Evolutionary conservation across 257 asterid species (phyloP).

Genomic region (Solanum okadae): DNA sequence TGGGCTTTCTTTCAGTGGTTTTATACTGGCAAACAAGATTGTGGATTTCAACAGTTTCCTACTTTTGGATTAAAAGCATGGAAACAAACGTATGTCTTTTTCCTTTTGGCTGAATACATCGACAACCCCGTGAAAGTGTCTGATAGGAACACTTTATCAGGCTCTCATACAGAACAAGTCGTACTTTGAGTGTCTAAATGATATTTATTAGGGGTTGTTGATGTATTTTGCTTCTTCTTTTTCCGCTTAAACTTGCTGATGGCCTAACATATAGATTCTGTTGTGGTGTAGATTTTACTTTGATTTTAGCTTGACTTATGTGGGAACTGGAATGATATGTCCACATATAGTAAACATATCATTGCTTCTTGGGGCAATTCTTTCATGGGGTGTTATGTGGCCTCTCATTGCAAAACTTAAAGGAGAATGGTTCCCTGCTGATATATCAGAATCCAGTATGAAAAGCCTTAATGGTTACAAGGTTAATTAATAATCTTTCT

Average conservation of each 20-base stretch:
- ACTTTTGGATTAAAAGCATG: conserved; percentile 77
- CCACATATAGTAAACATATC: conserved; percentile 81
- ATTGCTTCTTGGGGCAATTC: conserved; percentile 71
- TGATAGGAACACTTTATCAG: neutral
- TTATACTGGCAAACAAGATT: conserved; percentile 50
- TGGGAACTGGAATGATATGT: conserved; percentile 95
- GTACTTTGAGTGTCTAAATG: neutral
- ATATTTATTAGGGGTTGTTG: neutral
- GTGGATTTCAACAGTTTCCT: conserved; percentile 79
- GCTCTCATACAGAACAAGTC: neutral
- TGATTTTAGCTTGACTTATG: conserved; percentile 81
- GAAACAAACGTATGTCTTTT: conserved; percentile 53
- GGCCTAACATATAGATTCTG: neutral
- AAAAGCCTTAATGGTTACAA: conserved; percentile 76
- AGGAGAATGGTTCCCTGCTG: conserved; percentile 76
- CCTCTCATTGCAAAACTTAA: conserved; percentile 50
- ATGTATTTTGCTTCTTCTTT: neutral
- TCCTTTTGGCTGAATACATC: neutral
- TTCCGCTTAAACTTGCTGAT: neutral
- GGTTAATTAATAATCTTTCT: conserved; percentile 20
- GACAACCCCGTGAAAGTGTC: neutral
- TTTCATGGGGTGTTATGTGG: conserved; percentile 89
- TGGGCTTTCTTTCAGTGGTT: conserved; percentile 94
- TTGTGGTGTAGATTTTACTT: conserved; percentile 56
- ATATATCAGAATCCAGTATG: conserved; percentile 65